Percentiles rank a stretch among this genome's conserved stretches.
Conservation (phyloP, 2,329 filamentous ascomycete species). For the Sporothrix dimorphospora region DNA sequence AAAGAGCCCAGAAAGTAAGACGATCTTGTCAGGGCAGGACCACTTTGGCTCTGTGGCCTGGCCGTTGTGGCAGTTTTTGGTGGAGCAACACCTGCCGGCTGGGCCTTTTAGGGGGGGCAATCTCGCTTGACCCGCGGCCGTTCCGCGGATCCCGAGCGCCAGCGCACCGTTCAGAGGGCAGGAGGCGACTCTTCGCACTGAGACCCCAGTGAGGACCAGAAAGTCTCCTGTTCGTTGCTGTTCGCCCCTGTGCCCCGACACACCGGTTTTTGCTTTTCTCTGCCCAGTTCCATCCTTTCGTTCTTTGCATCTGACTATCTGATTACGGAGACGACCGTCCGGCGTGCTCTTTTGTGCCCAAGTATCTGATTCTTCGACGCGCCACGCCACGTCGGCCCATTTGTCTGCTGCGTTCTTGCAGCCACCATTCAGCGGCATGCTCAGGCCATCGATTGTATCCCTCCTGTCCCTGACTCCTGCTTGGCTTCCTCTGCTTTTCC, state of each 20-base stretch:
- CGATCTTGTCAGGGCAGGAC: slow-evolving; percentile 10
- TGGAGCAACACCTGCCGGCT: slow-evolving; percentile 6
- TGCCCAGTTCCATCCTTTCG: background rate
- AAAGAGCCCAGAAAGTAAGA: background rate
- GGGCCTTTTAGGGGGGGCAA: slow-evolving; percentile 14
- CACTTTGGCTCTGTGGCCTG: background rate
- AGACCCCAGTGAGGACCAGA: background rate
- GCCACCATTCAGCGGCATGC: background rate
- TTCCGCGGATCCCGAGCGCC: slow-evolving; percentile 21
- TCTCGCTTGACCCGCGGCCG: slow-evolving; percentile 25
- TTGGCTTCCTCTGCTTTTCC: background rate
- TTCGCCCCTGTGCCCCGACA: slow-evolving; percentile 9
- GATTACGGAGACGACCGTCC: slow-evolving; percentile 3
- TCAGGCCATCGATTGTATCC: slow-evolving; percentile 9
- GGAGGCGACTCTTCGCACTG: background rate
- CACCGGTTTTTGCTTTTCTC: background rate
- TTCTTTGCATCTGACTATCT: slow-evolving; percentile 10
- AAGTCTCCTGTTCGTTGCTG: slow-evolving; percentile 21
- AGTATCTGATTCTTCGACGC: background rate
- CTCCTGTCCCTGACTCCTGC: background rate
- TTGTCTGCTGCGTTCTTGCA: background rate
- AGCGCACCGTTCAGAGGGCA: background rate
- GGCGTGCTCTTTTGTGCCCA: background rate
- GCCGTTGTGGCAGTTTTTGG: slow-evolving; percentile 17
- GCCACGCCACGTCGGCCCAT: slow-evolving; percentile 31